Percentiles rank a stretch among this genome's conserved stretches.
Conservation (phyloP, 2,329 filamentous ascomycete genomes). For the Fusarium floridanum region DNA sequence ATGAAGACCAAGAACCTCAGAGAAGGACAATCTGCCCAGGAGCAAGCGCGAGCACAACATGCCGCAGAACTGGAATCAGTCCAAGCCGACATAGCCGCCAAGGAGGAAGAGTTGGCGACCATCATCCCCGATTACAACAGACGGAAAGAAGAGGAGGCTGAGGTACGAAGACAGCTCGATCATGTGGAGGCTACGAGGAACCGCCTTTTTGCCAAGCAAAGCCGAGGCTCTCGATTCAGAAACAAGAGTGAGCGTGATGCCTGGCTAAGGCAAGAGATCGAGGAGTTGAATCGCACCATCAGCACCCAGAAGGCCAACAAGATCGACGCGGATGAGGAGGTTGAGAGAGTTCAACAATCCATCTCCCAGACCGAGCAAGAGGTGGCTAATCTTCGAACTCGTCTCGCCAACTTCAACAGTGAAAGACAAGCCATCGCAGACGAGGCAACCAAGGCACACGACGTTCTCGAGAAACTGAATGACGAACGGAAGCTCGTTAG, state of each 20-base stretch:
- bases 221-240: conserved; percentile 86
- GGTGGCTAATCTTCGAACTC: conserved; percentile 76
- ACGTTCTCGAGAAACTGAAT: conserved; percentile 80
- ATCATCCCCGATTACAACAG: conserved; percentile 83
- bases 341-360: conserved; percentile 75
- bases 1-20: conserved; percentile 84
- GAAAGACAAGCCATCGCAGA: conserved; percentile 80
- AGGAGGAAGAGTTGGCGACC: conserved; percentile 80
- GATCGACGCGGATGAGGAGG: conserved; percentile 87
- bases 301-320: conserved; percentile 86
- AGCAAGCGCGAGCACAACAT: conserved; percentile 78
- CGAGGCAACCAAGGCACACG: conserved; percentile 81
- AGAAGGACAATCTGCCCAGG: conserved; percentile 84
- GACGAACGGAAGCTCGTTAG: conserved; percentile 91
- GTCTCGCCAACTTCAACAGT: conserved; percentile 83
- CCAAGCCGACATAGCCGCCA: conserved; percentile 78
- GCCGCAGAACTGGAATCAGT: conserved; percentile 80
- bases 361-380: conserved; percentile 81
- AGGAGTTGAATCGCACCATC: conserved; percentile 81
- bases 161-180: conserved; percentile 78
- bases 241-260: conserved; percentile 90
- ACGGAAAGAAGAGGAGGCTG: conserved; percentile 79
- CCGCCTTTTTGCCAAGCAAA: conserved; percentile 92
- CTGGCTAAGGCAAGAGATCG: conserved; percentile 84
- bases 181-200: conserved; percentile 80